Conservation (phyloP, 1,284 basidiomycete genomes). For the Ustilago sp. region DNA sequence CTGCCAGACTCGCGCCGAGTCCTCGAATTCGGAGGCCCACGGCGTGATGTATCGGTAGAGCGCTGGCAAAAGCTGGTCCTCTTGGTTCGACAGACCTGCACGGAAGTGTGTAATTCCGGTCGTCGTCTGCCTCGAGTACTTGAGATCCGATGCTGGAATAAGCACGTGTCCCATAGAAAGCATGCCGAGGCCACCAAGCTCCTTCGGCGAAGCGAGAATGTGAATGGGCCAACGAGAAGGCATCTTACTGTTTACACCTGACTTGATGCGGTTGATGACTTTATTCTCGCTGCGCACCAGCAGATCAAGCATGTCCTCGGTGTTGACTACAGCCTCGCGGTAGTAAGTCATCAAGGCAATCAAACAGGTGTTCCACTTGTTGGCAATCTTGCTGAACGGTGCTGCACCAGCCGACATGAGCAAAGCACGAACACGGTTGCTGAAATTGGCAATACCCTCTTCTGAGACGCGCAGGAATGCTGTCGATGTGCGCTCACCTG, state of each 20-base stretch:
- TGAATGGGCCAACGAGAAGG: constrained; percentile 88
- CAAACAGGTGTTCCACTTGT: constrained; percentile 96
- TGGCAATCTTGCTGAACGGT: constrained; percentile 99
- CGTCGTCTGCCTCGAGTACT: constrained; percentile 99
- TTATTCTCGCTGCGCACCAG: constrained; percentile 70
- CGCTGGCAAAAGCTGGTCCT: constrained; percentile 78
- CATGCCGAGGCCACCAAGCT: constrained; percentile 92
- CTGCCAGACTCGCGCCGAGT: constrained; percentile 98
- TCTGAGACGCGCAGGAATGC: constrained; percentile 98
- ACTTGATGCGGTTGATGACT: constrained; percentile 96
- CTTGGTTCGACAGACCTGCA: constrained; percentile 89
- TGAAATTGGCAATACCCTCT: constrained; percentile 77
- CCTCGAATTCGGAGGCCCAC: constrained; percentile 98
- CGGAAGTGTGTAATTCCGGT: constrained; percentile 91
- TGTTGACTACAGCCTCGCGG: constrained; percentile 98
- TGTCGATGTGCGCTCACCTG: constrained; percentile 96
- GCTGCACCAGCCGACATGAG: constrained; percentile 99
- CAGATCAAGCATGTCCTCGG: constrained; percentile 80
- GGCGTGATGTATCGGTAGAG: constrained; percentile 97
- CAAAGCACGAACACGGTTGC: constrained; percentile 83
- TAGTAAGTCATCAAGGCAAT: constrained; percentile 86
- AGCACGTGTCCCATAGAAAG: constrained; percentile 99
- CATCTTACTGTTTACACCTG: constrained; percentile 99
- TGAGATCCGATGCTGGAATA: constrained; percentile 94
- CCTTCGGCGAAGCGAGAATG: constrained; percentile 74